Evolutionary conservation across 2,329 filamentous ascomycete genomes (phyloP), one percentile per base, ranked within the genome.

Genomic region (Penicillium palitans): DNA sequence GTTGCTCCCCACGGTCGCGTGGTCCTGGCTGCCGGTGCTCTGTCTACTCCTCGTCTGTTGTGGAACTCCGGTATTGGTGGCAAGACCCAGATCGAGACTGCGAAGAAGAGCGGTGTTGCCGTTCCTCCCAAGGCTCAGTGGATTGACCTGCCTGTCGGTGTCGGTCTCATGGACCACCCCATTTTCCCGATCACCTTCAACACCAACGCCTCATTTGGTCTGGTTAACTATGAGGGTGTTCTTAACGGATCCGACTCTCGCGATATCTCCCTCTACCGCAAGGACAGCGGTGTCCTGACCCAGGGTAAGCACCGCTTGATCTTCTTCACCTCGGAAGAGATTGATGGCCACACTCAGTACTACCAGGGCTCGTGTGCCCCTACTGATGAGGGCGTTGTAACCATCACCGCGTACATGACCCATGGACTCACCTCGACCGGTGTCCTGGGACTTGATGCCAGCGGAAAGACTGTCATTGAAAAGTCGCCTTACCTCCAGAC

Each of bases 61-160:
- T 80, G 90, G 74, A 81, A 87, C 68, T 88, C 84, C 75, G 86
- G 88, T 64, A 90, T 89, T 62, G 89, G 88, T 5, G 87, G 86
- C 24, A 72, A 74, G 52, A 76, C 76, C 45, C 78, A 80, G 68
- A 77, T 82, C 46, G 71, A 71, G 44, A 70, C 75, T 25, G 81
- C 81, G 40, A 74, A 78, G 68, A 71, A 69, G 62, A 80, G 79
- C 56, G 71, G 66, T 21, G 76, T 79, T 7, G 44, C 69, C 7
- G 76, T 76, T 17, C 77, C 80, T 55, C 70, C 74, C 19, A 70
- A 76, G 59, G 61, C 71, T n/a, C 61, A 79, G 25, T 82, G 80
- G 81, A 80, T 83, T 64, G 72, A 80, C 62, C 72, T 83, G 6
- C 80, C 80, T 8, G 81, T 83, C n/a, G 80, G 81, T 31, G 65